phyloP scores from a whole-genome alignment of 2,329 filamentous ascomycete genomes.

The Penicillium sp. region DNA sequence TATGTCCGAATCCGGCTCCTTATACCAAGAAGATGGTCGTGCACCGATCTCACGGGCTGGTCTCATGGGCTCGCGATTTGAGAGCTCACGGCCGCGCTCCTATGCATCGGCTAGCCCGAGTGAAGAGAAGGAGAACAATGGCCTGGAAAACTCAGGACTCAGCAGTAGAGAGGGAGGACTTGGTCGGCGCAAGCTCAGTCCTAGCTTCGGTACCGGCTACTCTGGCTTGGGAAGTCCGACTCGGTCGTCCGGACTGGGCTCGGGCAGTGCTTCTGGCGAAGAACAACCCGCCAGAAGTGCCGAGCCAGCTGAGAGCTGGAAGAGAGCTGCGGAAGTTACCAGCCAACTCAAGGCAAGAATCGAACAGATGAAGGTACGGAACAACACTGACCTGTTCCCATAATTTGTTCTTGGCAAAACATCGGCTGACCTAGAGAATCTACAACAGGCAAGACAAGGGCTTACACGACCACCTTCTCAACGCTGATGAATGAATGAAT shows the following conservation, averaged over 20 bases:
- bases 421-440: too few species aligned
- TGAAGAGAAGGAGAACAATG: slow-evolving; percentile 65
- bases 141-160: slow-evolving; percentile 31
- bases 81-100: slow-evolving; percentile 34
- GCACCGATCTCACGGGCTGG: slow-evolving; percentile 28
- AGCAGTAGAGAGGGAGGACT: slow-evolving; percentile 26
- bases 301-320: slow-evolving; percentile 82
- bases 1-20: too few species aligned
- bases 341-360: slow-evolving; percentile 95
- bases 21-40: too few species aligned
- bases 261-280: too few species aligned
- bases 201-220: slow-evolving; percentile 34
- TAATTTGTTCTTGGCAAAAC: too few species aligned
- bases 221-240: slow-evolving; percentile 35
- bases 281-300: slow-evolving; percentile 27
- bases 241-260: slow-evolving; percentile 27
- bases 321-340: slow-evolving; percentile 90
- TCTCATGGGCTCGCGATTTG: slow-evolving; percentile 34
- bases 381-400: too few species aligned
- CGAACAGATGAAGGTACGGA: slow-evolving; percentile 80
- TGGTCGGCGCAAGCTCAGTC: slow-evolving; percentile 39
- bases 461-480: too few species aligned
- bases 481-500: too few species aligned
- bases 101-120: slow-evolving; percentile 49
- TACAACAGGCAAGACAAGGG: too few species aligned